phyloP scores from a whole-genome alignment of 306 rosid genomes.

The Lotus japonicus region DNA sequence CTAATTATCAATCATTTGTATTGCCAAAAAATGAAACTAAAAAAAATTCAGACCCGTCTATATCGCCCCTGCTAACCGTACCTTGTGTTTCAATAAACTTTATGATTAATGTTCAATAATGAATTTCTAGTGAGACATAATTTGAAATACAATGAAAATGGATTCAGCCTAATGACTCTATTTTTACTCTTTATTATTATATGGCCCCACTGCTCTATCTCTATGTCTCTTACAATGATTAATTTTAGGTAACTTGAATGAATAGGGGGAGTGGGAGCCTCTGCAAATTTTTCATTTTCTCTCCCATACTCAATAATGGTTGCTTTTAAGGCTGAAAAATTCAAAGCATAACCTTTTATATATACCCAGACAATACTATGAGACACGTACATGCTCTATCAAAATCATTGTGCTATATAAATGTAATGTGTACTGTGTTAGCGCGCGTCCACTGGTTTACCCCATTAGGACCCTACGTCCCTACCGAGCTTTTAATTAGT shows the following conservation, averaged over 20 bases:
- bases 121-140: not conserved
- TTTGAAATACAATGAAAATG: not conserved
- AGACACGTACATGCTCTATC: slow-evolving; percentile 18
- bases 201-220: not conserved
- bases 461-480: slow-evolving; percentile 30
- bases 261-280: slow-evolving; percentile 20
- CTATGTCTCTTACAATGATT: not conserved
- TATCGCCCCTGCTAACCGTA: too few species aligned
- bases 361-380: slow-evolving; percentile 25
- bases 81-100: too few species aligned
- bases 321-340: slow-evolving; percentile 19
- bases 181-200: not conserved
- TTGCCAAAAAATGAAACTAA: too few species aligned
- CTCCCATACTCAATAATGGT: slow-evolving; percentile 27
- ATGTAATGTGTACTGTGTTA: slow-evolving; percentile 13
- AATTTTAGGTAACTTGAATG: slow-evolving; percentile 13
- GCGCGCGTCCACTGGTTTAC: slow-evolving; percentile 18
- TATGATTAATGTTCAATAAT: not conserved
- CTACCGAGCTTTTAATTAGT: slow-evolving; percentile 23
- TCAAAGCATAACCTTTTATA: slow-evolving; percentile 22
- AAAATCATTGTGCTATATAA: slow-evolving; percentile 20
- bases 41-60: too few species aligned
- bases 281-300: slow-evolving; percentile 18
- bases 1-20: too few species aligned
- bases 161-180: not conserved